A percentile compares a stretch with the other conserved stretches of the same genome.
Conservation (phyloP, 1,139 yeast genomes). For the Meyerozyma smithsonii region DNA sequence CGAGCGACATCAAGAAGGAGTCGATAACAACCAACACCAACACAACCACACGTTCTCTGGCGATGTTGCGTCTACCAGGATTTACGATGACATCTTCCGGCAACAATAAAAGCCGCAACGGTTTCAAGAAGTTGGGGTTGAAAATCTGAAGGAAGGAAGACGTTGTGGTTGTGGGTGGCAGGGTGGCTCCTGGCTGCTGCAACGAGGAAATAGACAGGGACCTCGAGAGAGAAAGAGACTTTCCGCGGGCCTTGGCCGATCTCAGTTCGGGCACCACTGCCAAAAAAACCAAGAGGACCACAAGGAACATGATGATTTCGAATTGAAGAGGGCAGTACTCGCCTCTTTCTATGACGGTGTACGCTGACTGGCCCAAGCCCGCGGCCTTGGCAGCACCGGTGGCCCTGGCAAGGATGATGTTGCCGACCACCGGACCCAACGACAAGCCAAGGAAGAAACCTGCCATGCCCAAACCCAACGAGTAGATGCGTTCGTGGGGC, state of each 20-base stretch:
- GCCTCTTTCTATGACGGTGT: constrained; percentile 7
- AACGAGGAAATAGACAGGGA: constrained; percentile 2
- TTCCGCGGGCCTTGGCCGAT: constrained; percentile 37
- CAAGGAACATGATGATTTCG: constrained; percentile 21
- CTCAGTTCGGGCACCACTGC: constrained; percentile 57
- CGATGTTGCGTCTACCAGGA: constrained; percentile 10
- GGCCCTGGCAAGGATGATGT: constrained; percentile 18
- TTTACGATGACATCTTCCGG: constrained; percentile 28
- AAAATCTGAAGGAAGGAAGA: constrained; percentile 4
- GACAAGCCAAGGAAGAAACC: constrained; percentile 57
- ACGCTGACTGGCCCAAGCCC: background rate
- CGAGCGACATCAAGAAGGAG: constrained; percentile 33
- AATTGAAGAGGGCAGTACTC: constrained; percentile 30
- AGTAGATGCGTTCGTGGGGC: constrained; percentile 47
- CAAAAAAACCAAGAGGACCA: constrained; percentile 25
- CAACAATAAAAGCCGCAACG: constrained; percentile 41
- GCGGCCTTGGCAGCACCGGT: background rate
- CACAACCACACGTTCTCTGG: constrained; percentile 28
- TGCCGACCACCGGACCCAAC: constrained; percentile 60
- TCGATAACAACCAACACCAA: constrained; percentile 45
- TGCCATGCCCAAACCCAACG: constrained; percentile 55
- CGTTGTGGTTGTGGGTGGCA: too few relatives aligned
- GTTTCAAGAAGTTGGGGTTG: constrained; percentile 31
- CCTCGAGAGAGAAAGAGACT: constrained; percentile 41
- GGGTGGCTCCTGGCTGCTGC: background rate